Evolutionary conservation across 139 green algal species (phyloP).

Genomic region (Chlamydomonas asymmetrica): DNA sequence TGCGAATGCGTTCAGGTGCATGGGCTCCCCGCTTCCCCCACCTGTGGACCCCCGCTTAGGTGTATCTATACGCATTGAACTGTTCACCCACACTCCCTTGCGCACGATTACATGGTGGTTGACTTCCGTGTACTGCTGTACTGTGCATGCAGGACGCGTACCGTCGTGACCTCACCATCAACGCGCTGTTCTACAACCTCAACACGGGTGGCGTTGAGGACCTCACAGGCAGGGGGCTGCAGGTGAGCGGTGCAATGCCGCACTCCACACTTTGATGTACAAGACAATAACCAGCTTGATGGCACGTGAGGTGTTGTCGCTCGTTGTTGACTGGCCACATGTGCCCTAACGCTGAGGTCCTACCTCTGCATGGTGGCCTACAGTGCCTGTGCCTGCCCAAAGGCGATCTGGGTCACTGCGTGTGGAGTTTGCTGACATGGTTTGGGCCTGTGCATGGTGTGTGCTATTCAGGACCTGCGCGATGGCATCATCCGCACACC

Average conservation of each 20-base stretch:
- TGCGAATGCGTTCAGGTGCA: background rate
- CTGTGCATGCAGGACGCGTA: conserved; percentile 11
- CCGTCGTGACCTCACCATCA: conserved; percentile 95
- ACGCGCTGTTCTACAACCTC: conserved; percentile 98
- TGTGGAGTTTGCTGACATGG: too few species aligned
- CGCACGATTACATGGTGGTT: too few species aligned
- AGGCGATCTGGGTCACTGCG: too few species aligned
- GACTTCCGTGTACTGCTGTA: background rate
- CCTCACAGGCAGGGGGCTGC: conserved; percentile 77
- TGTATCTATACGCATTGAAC: too few species aligned
- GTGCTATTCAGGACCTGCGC: conserved; percentile 79
- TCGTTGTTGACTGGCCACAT: too few species aligned
- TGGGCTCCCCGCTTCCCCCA: background rate
- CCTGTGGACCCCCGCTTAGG: too few species aligned
- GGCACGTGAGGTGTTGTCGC: too few species aligned
- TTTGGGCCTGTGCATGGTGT: too few species aligned
- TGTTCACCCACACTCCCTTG: background rate
- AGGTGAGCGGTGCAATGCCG: conserved; percentile 11
- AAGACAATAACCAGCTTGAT: too few species aligned
- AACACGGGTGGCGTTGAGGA: conserved; percentile 84
- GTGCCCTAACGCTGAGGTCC: too few species aligned
- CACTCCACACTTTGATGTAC: too few species aligned
- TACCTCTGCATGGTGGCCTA: too few species aligned
- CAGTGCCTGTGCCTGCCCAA: conserved; percentile 40
- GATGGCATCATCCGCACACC: conserved; percentile 91